Conservation (phyloP, 345 rosid genomes). For the Acer campestre region DNA sequence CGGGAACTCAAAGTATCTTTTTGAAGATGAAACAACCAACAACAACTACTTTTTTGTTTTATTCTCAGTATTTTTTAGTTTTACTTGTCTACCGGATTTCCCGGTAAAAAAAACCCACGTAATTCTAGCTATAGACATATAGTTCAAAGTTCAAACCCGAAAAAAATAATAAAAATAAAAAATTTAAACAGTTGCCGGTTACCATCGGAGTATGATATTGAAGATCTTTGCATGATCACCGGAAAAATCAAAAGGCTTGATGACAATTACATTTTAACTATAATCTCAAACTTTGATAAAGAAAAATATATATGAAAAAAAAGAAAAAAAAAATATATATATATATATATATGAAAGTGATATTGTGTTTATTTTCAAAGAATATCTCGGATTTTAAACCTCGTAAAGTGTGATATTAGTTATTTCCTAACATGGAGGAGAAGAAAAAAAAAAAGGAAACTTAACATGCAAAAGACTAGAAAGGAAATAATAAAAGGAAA, state of each 20-base stretch:
- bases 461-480: background rate
- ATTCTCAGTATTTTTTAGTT: conserved; percentile 7
- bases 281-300: background rate
- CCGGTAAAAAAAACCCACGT: background rate
- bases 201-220: background rate
- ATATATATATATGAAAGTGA: no score
- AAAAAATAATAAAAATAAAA: no score
- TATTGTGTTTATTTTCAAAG: no score
- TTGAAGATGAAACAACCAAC: conserved; percentile 17
- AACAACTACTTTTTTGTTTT: conserved; percentile 28
- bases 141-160: no score
- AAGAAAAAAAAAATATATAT: no score
- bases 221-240: conserved; percentile 8
- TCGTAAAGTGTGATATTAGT: background rate
- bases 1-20: background rate
- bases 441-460: background rate
- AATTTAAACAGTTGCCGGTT: background rate
- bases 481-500: background rate
- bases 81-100: background rate
- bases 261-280: background rate
- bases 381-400: no score
- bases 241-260: conserved; percentile 16
- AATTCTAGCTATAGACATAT: background rate
- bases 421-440: background rate
- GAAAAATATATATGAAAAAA: no score